Conservation (phyloP, 2,329 filamentous ascomycete genomes). For the Fusarium brevicatenulatum region DNA sequence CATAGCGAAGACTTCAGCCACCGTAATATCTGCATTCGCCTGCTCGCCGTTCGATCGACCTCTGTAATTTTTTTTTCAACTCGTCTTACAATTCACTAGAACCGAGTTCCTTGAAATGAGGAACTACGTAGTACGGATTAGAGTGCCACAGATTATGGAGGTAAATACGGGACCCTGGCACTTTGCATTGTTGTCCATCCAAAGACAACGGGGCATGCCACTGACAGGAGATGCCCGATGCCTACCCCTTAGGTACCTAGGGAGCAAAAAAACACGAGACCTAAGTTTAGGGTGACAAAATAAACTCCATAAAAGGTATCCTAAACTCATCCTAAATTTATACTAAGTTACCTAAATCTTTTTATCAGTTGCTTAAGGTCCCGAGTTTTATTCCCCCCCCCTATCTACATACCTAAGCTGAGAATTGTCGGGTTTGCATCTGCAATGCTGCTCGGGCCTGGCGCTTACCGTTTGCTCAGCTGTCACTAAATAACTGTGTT, state of each 20-base stretch:
- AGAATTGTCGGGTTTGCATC: neutral
- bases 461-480: constrained; percentile 12
- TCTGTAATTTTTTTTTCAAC: constrained; percentile 14
- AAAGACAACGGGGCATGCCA: constrained; percentile 14
- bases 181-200: constrained; percentile 20
- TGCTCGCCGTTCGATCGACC: constrained; percentile 31
- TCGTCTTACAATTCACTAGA: constrained; percentile 11
- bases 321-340: no score
- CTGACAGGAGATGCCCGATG: constrained; percentile 18
- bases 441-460: constrained; percentile 10
- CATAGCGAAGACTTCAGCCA: constrained; percentile 25
- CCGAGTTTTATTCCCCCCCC: no score
- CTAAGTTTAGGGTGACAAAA: no score
- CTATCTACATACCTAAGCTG: neutral
- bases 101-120: constrained; percentile 15
- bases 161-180: constrained; percentile 24
- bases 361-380: no score
- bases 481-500: constrained; percentile 1
- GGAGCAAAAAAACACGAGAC: no score
- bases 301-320: no score
- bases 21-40: neutral
- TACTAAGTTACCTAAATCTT: no score
- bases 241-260: neutral
- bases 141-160: constrained; percentile 34
- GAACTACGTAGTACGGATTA: neutral